Conservation (phyloP, 2,329 filamentous ascomycete genomes). For the Talaromyces sp. region DNA sequence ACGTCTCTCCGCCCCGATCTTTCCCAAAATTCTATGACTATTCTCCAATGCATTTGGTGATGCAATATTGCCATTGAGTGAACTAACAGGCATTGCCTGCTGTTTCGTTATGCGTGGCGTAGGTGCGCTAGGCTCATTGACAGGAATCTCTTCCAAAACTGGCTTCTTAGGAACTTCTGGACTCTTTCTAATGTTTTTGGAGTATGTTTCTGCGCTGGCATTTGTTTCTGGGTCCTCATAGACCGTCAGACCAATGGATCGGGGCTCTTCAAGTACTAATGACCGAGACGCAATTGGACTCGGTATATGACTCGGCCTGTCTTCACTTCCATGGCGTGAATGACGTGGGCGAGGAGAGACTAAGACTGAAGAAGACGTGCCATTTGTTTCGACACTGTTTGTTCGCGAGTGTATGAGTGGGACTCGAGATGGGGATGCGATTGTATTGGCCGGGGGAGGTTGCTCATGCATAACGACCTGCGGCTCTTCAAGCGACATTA, state of each 20-base stretch:
- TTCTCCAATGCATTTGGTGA: slow-evolving; percentile 5
- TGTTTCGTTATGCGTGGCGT: slow-evolving; percentile 26
- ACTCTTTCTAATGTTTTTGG: slow-evolving; percentile 5
- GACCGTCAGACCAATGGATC: slow-evolving; percentile 37
- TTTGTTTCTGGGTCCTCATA: slow-evolving; percentile 52
- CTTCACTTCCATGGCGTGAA: slow-evolving; percentile 15
- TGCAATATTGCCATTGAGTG: neutral
- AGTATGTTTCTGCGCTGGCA: slow-evolving; percentile 18
- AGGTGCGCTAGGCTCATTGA: slow-evolving; percentile 32
- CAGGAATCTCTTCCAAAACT: slow-evolving; percentile 38
- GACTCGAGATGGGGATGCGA: slow-evolving; percentile 16
- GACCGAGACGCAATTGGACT: slow-evolving; percentile 14
- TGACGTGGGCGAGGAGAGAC: slow-evolving; percentile 15
- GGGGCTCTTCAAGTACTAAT: slow-evolving; percentile 5
- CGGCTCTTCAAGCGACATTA: neutral
- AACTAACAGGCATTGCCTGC: slow-evolving; percentile 17
- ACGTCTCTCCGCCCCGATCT: slow-evolving; percentile 28
- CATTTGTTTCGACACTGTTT: slow-evolving; percentile 16
- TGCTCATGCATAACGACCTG: neutral
- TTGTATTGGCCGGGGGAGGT: neutral
- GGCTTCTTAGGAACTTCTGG: slow-evolving; percentile 13
- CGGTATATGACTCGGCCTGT: slow-evolving; percentile 13
- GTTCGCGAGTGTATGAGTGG: slow-evolving; percentile 17
- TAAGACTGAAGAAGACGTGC: slow-evolving; percentile 14
- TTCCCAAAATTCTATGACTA: slow-evolving; percentile 32